These are phyloP conservation scores for Dictyostelium capitatum DNA, from an alignment of 78 protist genomes.

Conservation along the genomic window DNA sequence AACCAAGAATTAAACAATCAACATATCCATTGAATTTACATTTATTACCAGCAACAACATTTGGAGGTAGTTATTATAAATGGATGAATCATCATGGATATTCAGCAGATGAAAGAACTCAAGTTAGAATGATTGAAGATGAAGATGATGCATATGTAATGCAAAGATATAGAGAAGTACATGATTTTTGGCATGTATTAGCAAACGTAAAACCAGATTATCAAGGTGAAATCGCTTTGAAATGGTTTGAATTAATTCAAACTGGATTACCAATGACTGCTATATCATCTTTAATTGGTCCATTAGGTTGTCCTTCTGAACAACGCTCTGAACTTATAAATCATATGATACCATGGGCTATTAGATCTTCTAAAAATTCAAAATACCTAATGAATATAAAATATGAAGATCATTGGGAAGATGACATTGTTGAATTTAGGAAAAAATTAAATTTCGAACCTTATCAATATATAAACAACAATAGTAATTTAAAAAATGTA, in stretches of 20 bases:
- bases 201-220: slow-evolving; percentile 63
- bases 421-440: slow-evolving; percentile 27
- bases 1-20: slow-evolving; percentile 45
- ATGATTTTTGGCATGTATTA: slow-evolving; percentile 91
- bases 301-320: slow-evolving; percentile 24
- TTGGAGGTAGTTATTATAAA: slow-evolving; percentile 81
- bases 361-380: slow-evolving; percentile 24
- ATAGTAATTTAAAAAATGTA: too few relatives aligned
- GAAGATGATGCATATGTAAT: slow-evolving; percentile 91
- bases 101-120: slow-evolving; percentile 79
- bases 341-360: slow-evolving; percentile 78
- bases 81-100: slow-evolving; percentile 71
- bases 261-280: slow-evolving; percentile 80
- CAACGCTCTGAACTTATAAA: slow-evolving; percentile 8
- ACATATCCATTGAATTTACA: slow-evolving; percentile 32
- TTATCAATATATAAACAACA: background rate
- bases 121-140: slow-evolving; percentile 86
- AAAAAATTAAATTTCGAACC: slow-evolving; percentile 44
- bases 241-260: slow-evolving; percentile 87
- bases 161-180: slow-evolving; percentile 87
- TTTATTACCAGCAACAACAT: slow-evolving; percentile 68
- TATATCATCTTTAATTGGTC: slow-evolving; percentile 53
- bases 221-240: slow-evolving; percentile 87
- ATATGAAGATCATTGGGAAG: slow-evolving; percentile 72
- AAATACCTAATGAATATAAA: slow-evolving; percentile 44